These are phyloP conservation scores for Strobilomyces dryophilus DNA, from an alignment of 768 basidiomycete genomes.

Conservation along the genomic window DNA sequence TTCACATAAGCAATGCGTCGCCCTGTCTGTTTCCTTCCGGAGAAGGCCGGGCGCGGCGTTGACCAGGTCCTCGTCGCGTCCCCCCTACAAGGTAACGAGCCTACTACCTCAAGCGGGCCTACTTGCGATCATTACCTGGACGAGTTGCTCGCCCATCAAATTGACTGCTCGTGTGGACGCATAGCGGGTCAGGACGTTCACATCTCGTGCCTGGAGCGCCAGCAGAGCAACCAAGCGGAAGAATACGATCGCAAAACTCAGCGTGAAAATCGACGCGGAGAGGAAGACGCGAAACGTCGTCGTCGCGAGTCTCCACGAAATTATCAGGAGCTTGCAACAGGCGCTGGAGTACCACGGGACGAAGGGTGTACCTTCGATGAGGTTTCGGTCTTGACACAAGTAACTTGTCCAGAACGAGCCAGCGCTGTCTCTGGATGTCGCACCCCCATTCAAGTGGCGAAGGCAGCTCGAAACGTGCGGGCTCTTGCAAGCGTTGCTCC, in stretches of 20 bases:
- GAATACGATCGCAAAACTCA: constrained; percentile 13
- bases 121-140: too few relatives aligned
- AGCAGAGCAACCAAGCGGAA: constrained; percentile 2
- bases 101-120: background rate
- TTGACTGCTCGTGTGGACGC: background rate
- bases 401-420: constrained; percentile 17
- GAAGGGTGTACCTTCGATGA: too few relatives aligned
- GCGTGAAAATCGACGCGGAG: background rate
- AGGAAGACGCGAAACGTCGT: constrained; percentile 4
- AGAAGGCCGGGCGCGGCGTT: background rate
- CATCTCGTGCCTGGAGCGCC: constrained; percentile 7
- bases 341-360: constrained; percentile 16
- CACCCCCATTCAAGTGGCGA: constrained; percentile 1
- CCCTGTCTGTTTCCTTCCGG: background rate
- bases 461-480: background rate
- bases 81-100: background rate
- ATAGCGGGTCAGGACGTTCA: constrained; percentile 12
- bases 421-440: background rate
- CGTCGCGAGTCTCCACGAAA: constrained; percentile 3
- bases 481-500: constrained; percentile 1
- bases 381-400: too few relatives aligned
- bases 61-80: background rate
- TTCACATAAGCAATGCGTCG: background rate
- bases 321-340: background rate
- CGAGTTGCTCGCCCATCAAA: too few relatives aligned